phyloP scores from a whole-genome alignment of 495 filamentous ascomycete genomes.

The Penicillium tannophilum region DNA sequence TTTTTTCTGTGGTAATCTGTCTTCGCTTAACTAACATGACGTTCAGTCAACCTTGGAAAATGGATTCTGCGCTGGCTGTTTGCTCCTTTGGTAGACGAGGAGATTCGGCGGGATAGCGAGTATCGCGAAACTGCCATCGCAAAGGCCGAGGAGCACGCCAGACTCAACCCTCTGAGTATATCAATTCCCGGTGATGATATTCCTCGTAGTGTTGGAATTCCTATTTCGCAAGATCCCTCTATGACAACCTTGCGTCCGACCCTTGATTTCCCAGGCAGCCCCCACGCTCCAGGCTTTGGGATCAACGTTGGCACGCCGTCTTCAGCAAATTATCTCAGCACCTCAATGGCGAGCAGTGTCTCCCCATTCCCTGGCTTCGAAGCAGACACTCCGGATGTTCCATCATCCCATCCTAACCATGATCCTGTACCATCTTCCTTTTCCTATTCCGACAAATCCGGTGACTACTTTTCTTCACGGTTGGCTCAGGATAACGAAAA shows the following conservation, averaged over 20 bases:
- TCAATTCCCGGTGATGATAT: slow-evolving; percentile 64
- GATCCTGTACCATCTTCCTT: slow-evolving; percentile 50
- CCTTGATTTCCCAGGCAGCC: slow-evolving; percentile 56
- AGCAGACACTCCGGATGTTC: slow-evolving; percentile 22
- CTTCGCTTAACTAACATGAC: slow-evolving; percentile 11
- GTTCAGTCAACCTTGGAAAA: slow-evolving; percentile 91
- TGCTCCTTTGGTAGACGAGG: slow-evolving; percentile 82
- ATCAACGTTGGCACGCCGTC: slow-evolving; percentile 30
- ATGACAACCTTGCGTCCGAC: slow-evolving; percentile 64
- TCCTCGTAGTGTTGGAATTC: slow-evolving; percentile 50
- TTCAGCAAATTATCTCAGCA: slow-evolving; percentile 26
- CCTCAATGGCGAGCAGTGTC: slow-evolving; percentile 29
- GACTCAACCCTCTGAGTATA: slow-evolving; percentile 54
- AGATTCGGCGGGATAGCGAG: slow-evolving; percentile 76
- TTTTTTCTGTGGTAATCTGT: not conserved
- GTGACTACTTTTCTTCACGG: slow-evolving; percentile 68
- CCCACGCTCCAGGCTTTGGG: slow-evolving; percentile 69
- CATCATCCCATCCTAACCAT: slow-evolving; percentile 32
- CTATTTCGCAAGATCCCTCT: slow-evolving; percentile 47
- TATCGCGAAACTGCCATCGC: slow-evolving; percentile 69
- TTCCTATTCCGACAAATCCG: slow-evolving; percentile 51
- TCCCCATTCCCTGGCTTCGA: slow-evolving; percentile 30
- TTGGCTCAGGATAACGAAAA: slow-evolving; percentile 34
- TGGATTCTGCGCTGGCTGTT: slow-evolving; percentile 96
- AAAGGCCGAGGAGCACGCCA: slow-evolving; percentile 57